Conservation (phyloP, 352 stramenopile species). For the Globisporangium paddicum region DNA sequence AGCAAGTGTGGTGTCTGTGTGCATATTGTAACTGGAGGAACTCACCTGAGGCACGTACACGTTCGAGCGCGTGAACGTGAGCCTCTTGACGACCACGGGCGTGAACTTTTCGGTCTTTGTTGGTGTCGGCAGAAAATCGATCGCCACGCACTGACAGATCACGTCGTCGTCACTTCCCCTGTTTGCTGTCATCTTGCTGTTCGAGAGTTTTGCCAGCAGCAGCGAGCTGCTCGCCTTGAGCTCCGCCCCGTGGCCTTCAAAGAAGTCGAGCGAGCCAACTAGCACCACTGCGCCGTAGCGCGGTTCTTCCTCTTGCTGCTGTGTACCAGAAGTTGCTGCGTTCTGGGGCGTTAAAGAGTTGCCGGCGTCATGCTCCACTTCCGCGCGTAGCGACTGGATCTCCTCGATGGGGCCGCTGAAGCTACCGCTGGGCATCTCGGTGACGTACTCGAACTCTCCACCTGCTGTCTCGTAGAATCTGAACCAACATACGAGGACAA, state of each 20-base stretch:
- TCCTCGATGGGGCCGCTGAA: conserved; percentile 3
- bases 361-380: conserved; percentile 13
- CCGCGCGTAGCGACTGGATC: conserved; percentile 10
- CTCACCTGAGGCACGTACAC: conserved; percentile 38
- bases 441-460: conserved; percentile 6
- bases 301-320: neutral
- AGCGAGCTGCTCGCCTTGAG: neutral
- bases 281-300: conserved; percentile 31
- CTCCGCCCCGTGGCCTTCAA: conserved; percentile 1
- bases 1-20: neutral
- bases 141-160: conserved; percentile 40
- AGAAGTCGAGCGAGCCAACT: conserved; percentile 16
- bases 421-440: conserved; percentile 5
- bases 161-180: conserved; percentile 17
- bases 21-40: neutral
- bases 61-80: conserved; percentile 34
- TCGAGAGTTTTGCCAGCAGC: neutral
- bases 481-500: neutral
- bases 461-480: conserved; percentile 6
- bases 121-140: conserved; percentile 61
- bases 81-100: conserved; percentile 40
- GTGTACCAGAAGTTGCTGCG: neutral
- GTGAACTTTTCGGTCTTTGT: conserved; percentile 19
- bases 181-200: neutral
- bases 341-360: neutral